Conservation (phyloP, 1,139 yeast genomes). For the Sugiyamaella xylanicola region DNA sequence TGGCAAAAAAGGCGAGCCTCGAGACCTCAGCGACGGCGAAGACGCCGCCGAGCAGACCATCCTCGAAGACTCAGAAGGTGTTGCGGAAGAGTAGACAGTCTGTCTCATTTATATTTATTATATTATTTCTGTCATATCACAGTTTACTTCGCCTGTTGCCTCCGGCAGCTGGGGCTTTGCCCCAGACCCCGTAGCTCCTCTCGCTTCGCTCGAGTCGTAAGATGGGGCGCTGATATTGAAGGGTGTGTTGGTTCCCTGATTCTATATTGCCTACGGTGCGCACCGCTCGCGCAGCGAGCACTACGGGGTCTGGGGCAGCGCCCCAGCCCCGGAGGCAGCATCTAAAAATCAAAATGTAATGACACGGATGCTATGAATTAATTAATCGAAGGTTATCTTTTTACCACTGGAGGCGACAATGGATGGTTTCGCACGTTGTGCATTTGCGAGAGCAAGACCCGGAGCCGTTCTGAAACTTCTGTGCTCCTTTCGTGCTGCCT, state of each 20-base stretch:
- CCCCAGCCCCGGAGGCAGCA: neutral
- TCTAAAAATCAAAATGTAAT: neutral
- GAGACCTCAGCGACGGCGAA: constrained; percentile 26
- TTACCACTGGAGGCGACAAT: constrained; percentile 91
- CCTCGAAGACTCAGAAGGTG: constrained; percentile 24
- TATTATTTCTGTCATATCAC: neutral
- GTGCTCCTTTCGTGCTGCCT: constrained; percentile 6
- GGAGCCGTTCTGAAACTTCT: constrained; percentile 50
- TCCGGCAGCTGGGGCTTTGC: neutral
- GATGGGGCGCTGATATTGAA: too few relatives aligned
- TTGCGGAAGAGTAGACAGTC: constrained; percentile 2
- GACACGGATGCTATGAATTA: constrained; percentile 21
- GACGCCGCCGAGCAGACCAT: constrained; percentile 25
- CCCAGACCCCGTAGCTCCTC: neutral
- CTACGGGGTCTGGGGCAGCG: neutral
- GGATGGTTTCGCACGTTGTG: constrained; percentile 88
- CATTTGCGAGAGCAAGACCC: constrained; percentile 83
- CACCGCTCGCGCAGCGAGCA: neutral
- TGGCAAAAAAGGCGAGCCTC: constrained; percentile 33
- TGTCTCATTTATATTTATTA: constrained; percentile 8
- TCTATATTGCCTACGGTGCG: too few relatives aligned
- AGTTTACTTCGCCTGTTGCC: neutral
- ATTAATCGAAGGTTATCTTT: constrained; percentile 63
- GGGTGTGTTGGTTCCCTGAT: too few relatives aligned
- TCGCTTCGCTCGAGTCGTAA: neutral